Evolutionary conservation across 2,329 filamentous ascomycete genomes (phyloP).

Genomic region (Leptographium flavum): DNA sequence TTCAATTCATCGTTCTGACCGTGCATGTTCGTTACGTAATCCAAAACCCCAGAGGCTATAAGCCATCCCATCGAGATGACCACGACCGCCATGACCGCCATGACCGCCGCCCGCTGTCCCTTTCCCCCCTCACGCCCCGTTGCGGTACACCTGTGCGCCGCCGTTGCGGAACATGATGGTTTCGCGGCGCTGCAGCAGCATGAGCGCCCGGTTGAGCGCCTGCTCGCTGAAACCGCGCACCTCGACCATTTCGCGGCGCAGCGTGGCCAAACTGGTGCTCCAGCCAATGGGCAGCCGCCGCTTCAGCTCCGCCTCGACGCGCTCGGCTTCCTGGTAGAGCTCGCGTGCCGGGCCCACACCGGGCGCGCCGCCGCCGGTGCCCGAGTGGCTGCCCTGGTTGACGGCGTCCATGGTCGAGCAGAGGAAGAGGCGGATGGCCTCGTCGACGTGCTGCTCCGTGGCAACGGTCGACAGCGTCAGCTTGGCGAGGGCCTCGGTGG

Average conservation of each 20-base stretch:
- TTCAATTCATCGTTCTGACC: too few relatives aligned
- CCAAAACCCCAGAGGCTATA: too few relatives aligned
- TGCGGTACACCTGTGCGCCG: conserved; percentile 60
- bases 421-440: conserved; percentile 92
- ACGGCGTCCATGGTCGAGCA: conserved; percentile 97
- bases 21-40: too few relatives aligned
- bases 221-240: conserved; percentile 82
- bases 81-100: too few relatives aligned
- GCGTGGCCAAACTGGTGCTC: conserved; percentile 77
- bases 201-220: conserved; percentile 67
- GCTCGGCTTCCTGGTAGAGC: conserved; percentile 76
- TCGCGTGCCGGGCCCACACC: conserved; percentile 65
- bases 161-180: conserved; percentile 72
- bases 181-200: conserved; percentile 76
- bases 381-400: conserved; percentile 54
- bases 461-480: conserved; percentile 74
- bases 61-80: too few relatives aligned
- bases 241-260: conserved; percentile 84
- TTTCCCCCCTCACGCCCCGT: conserved; percentile 38
- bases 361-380: conserved; percentile 2
- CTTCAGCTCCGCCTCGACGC: conserved; percentile 79
- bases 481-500: conserved; percentile 91
- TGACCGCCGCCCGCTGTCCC: neutral
- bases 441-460: conserved; percentile 84
- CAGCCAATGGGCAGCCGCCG: conserved; percentile 84